Percentiles rank a stretch among this genome's conserved stretches.
phyloP scores from a whole-genome alignment of 2,329 filamentous ascomycete genomes.

The Nothopassalora personata region DNA sequence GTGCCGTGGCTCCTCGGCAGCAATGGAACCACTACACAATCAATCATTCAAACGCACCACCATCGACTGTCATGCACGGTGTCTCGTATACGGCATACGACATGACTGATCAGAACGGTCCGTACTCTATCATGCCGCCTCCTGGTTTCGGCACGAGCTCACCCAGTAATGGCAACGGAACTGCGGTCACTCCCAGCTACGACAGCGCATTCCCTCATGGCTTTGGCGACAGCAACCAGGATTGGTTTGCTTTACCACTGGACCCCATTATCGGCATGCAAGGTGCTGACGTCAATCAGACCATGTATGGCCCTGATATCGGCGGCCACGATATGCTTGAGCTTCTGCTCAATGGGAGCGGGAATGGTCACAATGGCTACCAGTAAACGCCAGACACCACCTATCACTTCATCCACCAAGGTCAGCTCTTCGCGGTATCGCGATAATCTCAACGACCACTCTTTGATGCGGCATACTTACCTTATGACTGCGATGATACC shows the following conservation, averaged over 20 bases:
- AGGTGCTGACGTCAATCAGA: conserved; percentile 53
- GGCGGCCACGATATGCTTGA: conserved; percentile 50
- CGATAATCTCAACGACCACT: background rate
- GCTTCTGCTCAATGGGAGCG: conserved; percentile 37
- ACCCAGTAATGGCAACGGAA: conserved; percentile 28
- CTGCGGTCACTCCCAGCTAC: conserved; percentile 16
- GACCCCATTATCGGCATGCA: conserved; percentile 56
- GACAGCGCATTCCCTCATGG: conserved; percentile 9
- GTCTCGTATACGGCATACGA: conserved; percentile 44
- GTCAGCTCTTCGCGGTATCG: background rate
- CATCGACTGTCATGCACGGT: conserved; percentile 37
- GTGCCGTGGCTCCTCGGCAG: conserved; percentile 13
- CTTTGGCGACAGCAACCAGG: conserved; percentile 35
- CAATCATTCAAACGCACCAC: conserved; percentile 9
- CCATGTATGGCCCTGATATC: conserved; percentile 60
- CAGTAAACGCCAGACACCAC: background rate
- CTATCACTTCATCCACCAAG: background rate
- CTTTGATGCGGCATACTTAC: background rate
- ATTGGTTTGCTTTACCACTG: conserved; percentile 59
- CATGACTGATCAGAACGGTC: conserved; percentile 34
- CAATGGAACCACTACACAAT: conserved; percentile 20
- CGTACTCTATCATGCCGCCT: conserved; percentile 46
- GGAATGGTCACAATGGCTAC: conserved; percentile 7
- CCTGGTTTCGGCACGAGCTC: conserved; percentile 36
- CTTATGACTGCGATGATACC: background rate